Conservation (phyloP, 768 basidiomycete species). For the Podaxis rugospora region DNA sequence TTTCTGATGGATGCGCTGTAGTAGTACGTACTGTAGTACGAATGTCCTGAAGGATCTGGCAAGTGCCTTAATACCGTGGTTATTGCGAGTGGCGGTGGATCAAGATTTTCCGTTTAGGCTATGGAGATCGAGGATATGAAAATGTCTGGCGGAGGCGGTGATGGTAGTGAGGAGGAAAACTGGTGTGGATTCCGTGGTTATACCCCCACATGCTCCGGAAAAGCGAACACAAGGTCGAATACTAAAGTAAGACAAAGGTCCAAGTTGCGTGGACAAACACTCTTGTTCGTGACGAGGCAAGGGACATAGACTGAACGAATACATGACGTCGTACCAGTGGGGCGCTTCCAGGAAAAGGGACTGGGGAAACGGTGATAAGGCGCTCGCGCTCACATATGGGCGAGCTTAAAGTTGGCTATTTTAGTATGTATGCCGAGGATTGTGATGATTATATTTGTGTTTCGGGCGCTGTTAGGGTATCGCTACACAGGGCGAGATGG, state of each 20-base stretch:
- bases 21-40: not conserved
- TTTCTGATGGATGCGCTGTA: not conserved
- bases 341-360: not conserved
- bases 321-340: not conserved
- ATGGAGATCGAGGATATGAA: too few species aligned
- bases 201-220: too few species aligned
- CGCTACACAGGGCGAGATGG: not conserved
- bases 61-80: not conserved
- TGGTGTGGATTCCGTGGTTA: too few species aligned
- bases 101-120: too few species aligned
- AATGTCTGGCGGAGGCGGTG: too few species aligned
- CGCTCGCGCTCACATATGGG: not conserved
- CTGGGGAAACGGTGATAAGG: not conserved
- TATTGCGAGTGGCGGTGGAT: too few species aligned
- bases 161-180: too few species aligned
- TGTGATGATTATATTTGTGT: not conserved
- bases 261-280: not conserved
- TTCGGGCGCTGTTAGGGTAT: not conserved
- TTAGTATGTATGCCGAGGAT: not conserved
- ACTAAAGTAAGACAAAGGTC: too few species aligned
- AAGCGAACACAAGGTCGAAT: too few species aligned
- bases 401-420: not conserved
- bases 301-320: not conserved
- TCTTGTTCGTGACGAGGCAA: not conserved
- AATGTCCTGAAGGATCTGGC: not conserved